These are phyloP conservation scores for Solanum chmielewskii DNA, from an alignment of 257 asterid genomes.

Conservation along the genomic window DNA sequence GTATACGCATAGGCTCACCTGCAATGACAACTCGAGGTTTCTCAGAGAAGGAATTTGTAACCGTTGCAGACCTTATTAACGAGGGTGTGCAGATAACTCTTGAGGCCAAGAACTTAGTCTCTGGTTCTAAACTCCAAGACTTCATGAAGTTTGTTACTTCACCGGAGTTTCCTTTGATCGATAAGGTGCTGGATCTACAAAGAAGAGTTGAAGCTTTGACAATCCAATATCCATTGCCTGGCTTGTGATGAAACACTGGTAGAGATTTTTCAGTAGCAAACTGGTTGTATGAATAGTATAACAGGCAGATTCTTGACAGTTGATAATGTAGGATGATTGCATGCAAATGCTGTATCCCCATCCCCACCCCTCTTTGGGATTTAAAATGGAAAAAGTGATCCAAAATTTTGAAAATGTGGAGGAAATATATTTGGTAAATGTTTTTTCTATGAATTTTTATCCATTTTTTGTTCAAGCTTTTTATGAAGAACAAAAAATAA, in stretches of 20 bases:
- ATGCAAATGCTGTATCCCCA: not conserved
- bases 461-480: not conserved
- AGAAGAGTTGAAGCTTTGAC: conserved; percentile 70
- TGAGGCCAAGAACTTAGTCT: conserved; percentile 57
- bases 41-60: conserved; percentile 46
- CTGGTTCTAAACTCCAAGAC: conserved; percentile 77
- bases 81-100: conserved; percentile 79
- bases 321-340: not conserved
- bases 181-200: conserved; percentile 40
- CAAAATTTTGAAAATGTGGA: not conserved
- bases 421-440: not conserved
- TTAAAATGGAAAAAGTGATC: not conserved
- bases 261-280: not conserved
- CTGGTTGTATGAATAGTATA: not conserved
- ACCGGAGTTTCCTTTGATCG: conserved; percentile 58
- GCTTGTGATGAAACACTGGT: conserved; percentile 28
- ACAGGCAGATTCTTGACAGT: not conserved
- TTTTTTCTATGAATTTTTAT: not conserved
- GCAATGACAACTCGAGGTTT: conserved; percentile 98
- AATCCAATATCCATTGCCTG: conserved; percentile 75
- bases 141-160: conserved; percentile 59
- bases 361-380: not conserved
- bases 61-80: conserved; percentile 69
- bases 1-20: conserved; percentile 87
- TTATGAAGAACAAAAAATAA: too few species aligned